Evolutionary conservation across 306 rosid genomes (phyloP), one percentile per base, ranked within the genome.

Genomic region (Vicia villosa): DNA sequence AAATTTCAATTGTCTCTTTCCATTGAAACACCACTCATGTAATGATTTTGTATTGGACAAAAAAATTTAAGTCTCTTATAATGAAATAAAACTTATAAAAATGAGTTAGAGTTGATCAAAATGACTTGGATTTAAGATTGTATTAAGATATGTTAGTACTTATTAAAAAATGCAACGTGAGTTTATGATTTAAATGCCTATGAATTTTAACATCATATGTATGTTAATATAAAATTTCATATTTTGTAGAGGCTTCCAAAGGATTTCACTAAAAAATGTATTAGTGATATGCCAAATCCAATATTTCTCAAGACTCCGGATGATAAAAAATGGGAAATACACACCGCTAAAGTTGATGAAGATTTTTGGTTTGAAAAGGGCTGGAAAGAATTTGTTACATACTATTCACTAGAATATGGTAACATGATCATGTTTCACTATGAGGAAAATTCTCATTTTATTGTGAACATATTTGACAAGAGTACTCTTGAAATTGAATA

Each of bases 311-410:
- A 55, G 59, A 63, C 75, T 22, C 77, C 77, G 14, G 55, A 59
- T 74, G 83, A 59, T 0, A 15, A 54, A 21, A 12, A 63, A 19
- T 80, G 83, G 83, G 5, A 69, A 47, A 16, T 80, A 24, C 2
- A 8, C 24, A 34, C 21, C 54, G 38, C 6, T 3, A 68, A 76
- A 26, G 5, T 14, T 56, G 61, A 74, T 20, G 57, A 0, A 14
- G 68, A 51, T 21, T 17, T 68, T 52, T 37, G 21, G 51, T 52
- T 68, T 34, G 10, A 68, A 34, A 50, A 68, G 12, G 72, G 62
- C 50, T 68, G 47, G 72, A 50, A 12, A 4, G 62, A 68, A 13
- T 68, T 68, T 68, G 62, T 24, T 2, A 37, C 1, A 37, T 15
- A 50, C n/a, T 68, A 68, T 13, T 52, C 75, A 21, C 13, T 70